These are phyloP conservation scores for Calvatia gigantea DNA, from an alignment of 768 basidiomycete genomes.

Conservation along the genomic window DNA sequence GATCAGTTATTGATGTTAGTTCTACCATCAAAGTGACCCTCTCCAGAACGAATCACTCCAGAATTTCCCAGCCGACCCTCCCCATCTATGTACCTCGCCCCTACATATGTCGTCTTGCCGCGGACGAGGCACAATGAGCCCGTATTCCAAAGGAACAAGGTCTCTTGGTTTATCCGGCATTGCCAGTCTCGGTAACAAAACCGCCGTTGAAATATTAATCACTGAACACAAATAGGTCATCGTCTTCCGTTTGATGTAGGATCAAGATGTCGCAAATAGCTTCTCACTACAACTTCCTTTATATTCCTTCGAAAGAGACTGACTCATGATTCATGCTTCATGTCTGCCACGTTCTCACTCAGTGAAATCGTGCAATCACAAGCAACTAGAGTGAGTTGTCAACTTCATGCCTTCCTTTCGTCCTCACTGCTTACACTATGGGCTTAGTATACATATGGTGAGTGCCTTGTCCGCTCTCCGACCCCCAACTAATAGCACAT, in stretches of 20 bases:
- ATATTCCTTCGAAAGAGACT: neutral
- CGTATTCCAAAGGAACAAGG: too few species aligned
- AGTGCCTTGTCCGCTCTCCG: neutral
- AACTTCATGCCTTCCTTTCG: neutral
- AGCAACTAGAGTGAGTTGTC: neutral
- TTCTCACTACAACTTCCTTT: neutral
- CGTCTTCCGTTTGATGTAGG: neutral
- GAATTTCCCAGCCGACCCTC: too few species aligned
- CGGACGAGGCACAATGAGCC: too few species aligned
- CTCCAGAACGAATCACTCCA: too few species aligned
- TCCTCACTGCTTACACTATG: neutral
- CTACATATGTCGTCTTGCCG: too few species aligned
- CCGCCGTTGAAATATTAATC: neutral
- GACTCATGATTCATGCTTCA: neutral
- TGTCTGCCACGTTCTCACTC: neutral
- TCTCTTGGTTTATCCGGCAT: neutral
- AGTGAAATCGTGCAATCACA: neutral
- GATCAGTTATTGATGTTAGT: too few species aligned
- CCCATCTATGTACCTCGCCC: too few species aligned
- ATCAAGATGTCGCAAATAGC: neutral
- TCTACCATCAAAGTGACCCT: too few species aligned
- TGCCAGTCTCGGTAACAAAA: neutral
- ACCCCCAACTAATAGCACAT: neutral
- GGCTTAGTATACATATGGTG: slow-evolving; percentile 2
- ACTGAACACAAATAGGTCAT: neutral